Conservation (phyloP, 805 yeast species). For the Zygoascus biomembranicola region DNA sequence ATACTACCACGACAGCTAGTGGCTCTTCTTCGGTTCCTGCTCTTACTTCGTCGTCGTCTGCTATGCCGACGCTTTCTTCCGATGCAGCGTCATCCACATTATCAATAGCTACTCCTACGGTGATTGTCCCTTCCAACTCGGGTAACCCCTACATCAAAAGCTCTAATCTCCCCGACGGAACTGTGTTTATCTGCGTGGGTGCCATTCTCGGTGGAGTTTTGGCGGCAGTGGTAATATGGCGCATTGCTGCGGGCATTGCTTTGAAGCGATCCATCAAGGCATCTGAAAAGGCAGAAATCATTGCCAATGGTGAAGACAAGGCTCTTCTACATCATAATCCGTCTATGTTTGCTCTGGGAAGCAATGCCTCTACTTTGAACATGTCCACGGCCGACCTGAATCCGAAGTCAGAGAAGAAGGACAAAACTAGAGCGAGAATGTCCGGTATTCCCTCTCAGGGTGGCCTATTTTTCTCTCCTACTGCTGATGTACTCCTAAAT, state of each 20-base stretch:
- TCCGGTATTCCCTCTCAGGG: conserved; percentile 9
- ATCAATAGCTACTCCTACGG: conserved; percentile 36
- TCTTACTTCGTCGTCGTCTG: not conserved
- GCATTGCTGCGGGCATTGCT: conserved; percentile 36
- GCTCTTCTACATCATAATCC: not conserved
- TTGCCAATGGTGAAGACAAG: conserved; percentile 5
- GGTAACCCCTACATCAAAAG: conserved; percentile 58
- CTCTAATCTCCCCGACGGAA: conserved; percentile 54
- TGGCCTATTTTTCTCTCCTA: conserved; percentile 64
- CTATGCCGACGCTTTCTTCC: conserved; percentile 8
- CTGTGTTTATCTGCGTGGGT: conserved; percentile 79
- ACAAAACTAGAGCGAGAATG: not conserved
- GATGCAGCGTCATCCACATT: not conserved
- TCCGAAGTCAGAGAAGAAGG: not conserved
- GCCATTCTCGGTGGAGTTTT: conserved; percentile 54
- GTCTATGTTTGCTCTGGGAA: not conserved
- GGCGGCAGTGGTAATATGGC: conserved; percentile 44
- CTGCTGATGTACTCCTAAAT: conserved; percentile 59
- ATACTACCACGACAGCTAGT: not conserved
- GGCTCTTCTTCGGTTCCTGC: not conserved
- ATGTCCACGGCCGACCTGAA: not conserved
- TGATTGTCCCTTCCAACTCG: conserved; percentile 48
- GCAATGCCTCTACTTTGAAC: conserved; percentile 1
- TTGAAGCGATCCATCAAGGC: conserved; percentile 47
- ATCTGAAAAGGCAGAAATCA: conserved; percentile 24